Percentiles rank a stretch among this genome's conserved stretches.
Conservation (phyloP, 148 eudicot genomes). For the Cornus suecica region DNA sequence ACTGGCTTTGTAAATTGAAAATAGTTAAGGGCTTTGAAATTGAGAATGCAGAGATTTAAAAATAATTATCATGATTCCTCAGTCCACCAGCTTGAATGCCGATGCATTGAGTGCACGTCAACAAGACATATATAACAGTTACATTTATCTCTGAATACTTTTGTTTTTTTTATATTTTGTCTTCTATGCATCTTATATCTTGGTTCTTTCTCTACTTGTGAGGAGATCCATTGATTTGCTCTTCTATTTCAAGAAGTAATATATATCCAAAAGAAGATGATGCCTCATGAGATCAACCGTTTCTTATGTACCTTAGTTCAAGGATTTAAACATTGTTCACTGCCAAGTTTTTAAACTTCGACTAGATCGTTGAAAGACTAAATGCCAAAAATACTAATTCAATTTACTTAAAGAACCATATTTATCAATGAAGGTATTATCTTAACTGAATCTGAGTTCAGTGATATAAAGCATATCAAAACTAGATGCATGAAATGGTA, state of each 20-base stretch:
- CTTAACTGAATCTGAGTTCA: conserved; percentile 4
- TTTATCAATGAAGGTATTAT: neutral
- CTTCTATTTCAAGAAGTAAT: neutral
- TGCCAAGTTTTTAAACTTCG: neutral
- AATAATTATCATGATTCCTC: neutral
- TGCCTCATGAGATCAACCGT: neutral
- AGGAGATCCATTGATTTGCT: no score
- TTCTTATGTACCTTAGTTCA: neutral
- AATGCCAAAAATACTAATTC: neutral
- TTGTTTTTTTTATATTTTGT: neutral
- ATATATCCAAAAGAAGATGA: neutral
- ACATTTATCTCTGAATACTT: neutral
- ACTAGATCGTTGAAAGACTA: neutral
- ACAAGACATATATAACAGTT: neutral
- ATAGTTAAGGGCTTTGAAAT: no score
- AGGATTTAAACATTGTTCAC: neutral
- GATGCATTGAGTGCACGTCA: neutral
- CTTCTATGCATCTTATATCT: neutral
- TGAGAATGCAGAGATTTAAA: neutral
- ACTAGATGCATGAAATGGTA: neutral
- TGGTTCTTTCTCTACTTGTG: neutral
- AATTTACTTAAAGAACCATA: neutral
- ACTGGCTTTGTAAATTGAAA: no score
- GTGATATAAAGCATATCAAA: neutral
- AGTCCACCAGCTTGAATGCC: neutral